Evolutionary conservation across 768 basidiomycete genomes (phyloP).

Genomic region (Chiua virens): DNA sequence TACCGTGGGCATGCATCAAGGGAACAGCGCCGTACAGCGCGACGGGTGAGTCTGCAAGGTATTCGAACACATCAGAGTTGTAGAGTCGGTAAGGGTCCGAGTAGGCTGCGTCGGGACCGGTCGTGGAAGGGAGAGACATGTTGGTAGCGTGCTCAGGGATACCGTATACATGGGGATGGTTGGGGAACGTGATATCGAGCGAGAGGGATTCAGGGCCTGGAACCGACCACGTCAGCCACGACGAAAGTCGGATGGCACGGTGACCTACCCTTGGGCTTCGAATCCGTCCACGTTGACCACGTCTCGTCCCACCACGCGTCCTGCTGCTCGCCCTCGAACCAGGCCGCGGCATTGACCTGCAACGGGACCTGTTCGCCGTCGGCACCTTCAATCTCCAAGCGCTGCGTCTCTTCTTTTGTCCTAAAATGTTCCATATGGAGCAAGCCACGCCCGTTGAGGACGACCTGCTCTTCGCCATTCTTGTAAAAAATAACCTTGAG

Average conservation of each 20-base stretch:
- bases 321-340: constrained; percentile 89
- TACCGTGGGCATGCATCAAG: constrained; percentile 89
- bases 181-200: constrained; percentile 91
- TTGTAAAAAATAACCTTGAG: constrained; percentile 71
- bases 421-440: constrained; percentile 99
- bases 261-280: constrained; percentile 87
- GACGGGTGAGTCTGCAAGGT: constrained; percentile 74
- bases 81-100: constrained; percentile 92
- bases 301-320: constrained; percentile 89
- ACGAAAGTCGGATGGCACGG: neutral
- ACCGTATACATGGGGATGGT: constrained; percentile 88
- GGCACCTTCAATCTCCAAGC: constrained; percentile 39
- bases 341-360: constrained; percentile 54
- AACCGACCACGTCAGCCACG: constrained; percentile 5
- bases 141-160: constrained; percentile 96
- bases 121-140: constrained; percentile 85
- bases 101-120: constrained; percentile 73
- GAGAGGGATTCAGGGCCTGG: constrained; percentile 93
- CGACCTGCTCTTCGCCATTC: constrained; percentile 78
- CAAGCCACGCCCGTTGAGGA: constrained; percentile 85
- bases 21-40: constrained; percentile 92
- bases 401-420: constrained; percentile 47
- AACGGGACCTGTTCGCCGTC: constrained; percentile 54
- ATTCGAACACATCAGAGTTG: constrained; percentile 97
- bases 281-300: constrained; percentile 85